Evolutionary conservation across 805 yeast species (phyloP), one percentile per base, ranked within the genome.

Genomic region (Cyberlindnera americana): DNA sequence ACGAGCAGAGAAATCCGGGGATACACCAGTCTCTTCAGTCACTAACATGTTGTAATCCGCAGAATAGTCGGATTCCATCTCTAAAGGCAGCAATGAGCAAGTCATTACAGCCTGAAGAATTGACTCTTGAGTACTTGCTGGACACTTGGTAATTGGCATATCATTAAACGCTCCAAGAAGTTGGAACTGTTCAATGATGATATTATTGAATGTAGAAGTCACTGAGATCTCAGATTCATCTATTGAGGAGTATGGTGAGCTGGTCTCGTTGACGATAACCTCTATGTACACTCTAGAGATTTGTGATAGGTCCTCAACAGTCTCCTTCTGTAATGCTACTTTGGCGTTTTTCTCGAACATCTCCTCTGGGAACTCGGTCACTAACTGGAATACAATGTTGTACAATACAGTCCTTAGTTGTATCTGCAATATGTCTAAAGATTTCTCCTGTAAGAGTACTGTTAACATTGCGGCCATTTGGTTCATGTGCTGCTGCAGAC

Each of bases 21-120:
- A 64, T 23, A 89, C 68, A 2, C 88, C 96, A 2, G 86, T 70
- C 41, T 85, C 89, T 25, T 77, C 82, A 3, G 89, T 75, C 6
- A 87, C 84, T 57, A 77, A 88, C 3, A 59, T 61, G 53, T 89
- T 87, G 53, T 78, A 73, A 54, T 89, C 90, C 2, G 64, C 66
- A 4, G 60, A 57, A 70, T 81, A 85, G n/a, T 46, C 47, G 5
- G 70, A 72, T 25, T 67, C 72, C 0, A 65, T 59, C 5, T 66
- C 70, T 1, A 52, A 42, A 8, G 58, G 49, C 4, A 51, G 15
- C 13, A 44, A 39, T 12, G 51, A 28, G 4, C 48, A 40, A 2
- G 35, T 38, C 9, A 54, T n/a, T 8, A 55, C 37, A 2, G 54
- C 34, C 7, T 50, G 41, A 12, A 46, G 21, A n/a, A 46, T 28